Base-by-base conservation (phyloP, 2,329 filamentous ascomycete species). In the Akanthomyces dipterigenus region DNA sequence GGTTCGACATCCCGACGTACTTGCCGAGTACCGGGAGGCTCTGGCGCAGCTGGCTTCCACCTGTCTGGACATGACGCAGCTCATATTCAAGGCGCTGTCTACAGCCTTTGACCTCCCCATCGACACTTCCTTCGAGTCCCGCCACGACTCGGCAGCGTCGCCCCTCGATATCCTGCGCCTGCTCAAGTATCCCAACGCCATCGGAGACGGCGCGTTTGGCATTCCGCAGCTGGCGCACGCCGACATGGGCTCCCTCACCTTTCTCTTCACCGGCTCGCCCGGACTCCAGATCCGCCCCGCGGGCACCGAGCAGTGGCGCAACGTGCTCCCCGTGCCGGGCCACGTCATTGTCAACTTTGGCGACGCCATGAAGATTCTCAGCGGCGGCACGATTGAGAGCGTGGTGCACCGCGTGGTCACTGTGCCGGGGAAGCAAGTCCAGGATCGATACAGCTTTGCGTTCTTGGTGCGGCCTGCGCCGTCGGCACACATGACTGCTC, bases 331-430 rank as follows among this genome's bases (percentile, higher is more conserved):
- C n/a, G 6, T 48, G 42, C 42, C 28, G 2, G 42, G 55, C n/a
- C 42, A n/a, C 2, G 42, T 28, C 31, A 38, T 57, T 36, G 42
- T 57, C 20, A 36, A 57, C 31, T 57, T 57, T 38, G 42, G 55
- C 28, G 55, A 57, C 42, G 55, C 55, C 12, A 34, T 57, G 12
- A 57, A 57, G 14, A 57, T 57, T 22, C 42, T 57, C 55, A 57
- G 55, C 28, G 55, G 42, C 20, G 55, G 55, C 28, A 22, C 12
- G 28, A 46, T 57, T 14, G 16, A 57, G 40, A 57, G 55, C 42
- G 55, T 57, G n/a, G 2, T 57, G 9, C 55, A 57, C 43, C 42
- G 42, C 1, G 42, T 57, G 1, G 28, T 57, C 42, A 48, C 55
- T 1, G 9, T 48, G 28, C 28, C 55, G 11, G 55, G 28, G 16